phyloP scores from a whole-genome alignment of 129 eudicot species.

The Escallonia rubra region DNA sequence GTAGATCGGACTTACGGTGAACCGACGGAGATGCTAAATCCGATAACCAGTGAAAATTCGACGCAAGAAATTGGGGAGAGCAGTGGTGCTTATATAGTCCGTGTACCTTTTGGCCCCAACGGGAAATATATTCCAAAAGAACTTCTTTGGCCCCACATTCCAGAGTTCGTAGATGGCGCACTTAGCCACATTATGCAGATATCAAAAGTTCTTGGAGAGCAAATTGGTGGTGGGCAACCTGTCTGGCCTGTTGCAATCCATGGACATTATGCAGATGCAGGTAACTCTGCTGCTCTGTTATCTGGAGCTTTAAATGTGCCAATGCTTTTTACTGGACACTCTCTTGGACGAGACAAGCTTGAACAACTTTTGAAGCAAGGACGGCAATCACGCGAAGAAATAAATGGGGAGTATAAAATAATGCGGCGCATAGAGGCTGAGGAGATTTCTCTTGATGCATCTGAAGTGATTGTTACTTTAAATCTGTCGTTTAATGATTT shows the following conservation, averaged over 20 bases:
- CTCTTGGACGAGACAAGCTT: constrained; percentile 84
- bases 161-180: constrained; percentile 89
- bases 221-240: constrained; percentile 62
- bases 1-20: no score
- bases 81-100: no score
- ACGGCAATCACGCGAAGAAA: constrained; percentile 70
- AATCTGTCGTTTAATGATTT: no score
- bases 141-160: constrained; percentile 88
- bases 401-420: constrained; percentile 61
- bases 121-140: no score
- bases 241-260: constrained; percentile 88
- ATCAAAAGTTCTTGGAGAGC: constrained; percentile 78
- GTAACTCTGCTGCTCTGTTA: constrained; percentile 74
- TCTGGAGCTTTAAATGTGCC: constrained; percentile 93
- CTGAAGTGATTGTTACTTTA: constrained; percentile 64
- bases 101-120: no score
- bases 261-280: constrained; percentile 90
- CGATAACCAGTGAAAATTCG: no score
- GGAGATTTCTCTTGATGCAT: constrained; percentile 69
- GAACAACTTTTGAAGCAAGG: constrained; percentile 85
- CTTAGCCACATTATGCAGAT: constrained; percentile 62
- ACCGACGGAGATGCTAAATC: no score
- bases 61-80: no score
- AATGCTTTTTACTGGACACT: constrained; percentile 87
- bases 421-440: constrained; percentile 90